Evolutionary conservation across 2,329 filamentous ascomycete species (phyloP).

Genomic region (Pyrenochaeta sp.): DNA sequence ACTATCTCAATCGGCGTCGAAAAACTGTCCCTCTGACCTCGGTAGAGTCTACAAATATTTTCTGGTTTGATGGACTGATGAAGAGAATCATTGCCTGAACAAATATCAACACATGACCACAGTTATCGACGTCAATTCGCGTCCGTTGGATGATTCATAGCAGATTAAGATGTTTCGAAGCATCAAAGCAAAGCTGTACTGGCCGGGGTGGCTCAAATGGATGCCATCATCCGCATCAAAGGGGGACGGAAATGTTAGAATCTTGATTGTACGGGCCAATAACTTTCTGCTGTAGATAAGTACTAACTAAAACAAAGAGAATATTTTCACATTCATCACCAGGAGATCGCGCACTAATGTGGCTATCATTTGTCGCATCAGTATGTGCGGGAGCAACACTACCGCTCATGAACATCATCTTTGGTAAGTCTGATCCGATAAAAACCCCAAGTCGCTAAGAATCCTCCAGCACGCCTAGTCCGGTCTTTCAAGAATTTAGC

Average conservation of each 20-base stretch:
- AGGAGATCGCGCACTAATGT: constrained; percentile 22
- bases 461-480: constrained; percentile 22
- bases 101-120: neutral
- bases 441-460: neutral
- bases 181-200: neutral
- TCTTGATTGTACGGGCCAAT: constrained; percentile 4
- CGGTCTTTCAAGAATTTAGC: constrained; percentile 19
- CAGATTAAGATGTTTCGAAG: neutral
- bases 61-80: neutral
- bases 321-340: constrained; percentile 30
- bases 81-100: neutral
- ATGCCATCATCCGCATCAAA: neutral
- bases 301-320: constrained; percentile 18
- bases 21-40: neutral
- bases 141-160: neutral
- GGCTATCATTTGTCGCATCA: constrained; percentile 25
- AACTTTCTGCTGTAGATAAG: neutral
- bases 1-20: neutral
- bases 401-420: constrained; percentile 66
- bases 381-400: constrained; percentile 41
- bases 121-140: neutral
- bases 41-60: neutral
- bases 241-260: neutral
- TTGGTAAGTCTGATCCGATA: constrained; percentile 51
- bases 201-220: neutral